Conservation (phyloP, 2,329 filamentous ascomycete species). For the Elsinoe arachidis region DNA sequence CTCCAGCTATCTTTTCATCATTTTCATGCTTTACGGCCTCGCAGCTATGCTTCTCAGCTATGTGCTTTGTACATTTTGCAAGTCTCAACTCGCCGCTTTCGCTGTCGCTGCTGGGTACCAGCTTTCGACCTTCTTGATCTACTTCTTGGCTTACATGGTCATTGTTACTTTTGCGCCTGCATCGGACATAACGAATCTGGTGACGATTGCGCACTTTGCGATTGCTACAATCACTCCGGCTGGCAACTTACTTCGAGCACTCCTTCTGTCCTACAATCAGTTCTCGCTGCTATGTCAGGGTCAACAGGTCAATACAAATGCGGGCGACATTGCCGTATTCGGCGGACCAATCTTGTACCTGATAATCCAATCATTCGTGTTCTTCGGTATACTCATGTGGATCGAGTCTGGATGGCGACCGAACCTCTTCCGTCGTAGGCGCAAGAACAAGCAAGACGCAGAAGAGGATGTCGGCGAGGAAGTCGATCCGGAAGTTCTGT, state of each 20-base stretch:
- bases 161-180: slow-evolving; percentile 63
- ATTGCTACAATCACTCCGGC: slow-evolving; percentile 68
- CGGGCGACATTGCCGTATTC: slow-evolving; percentile 63
- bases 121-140: slow-evolving; percentile 44
- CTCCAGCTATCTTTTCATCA: slow-evolving; percentile 70
- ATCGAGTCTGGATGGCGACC: slow-evolving; percentile 63
- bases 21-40: slow-evolving; percentile 73
- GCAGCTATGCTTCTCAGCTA: slow-evolving; percentile 70
- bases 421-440: slow-evolving; percentile 46
- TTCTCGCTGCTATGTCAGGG: slow-evolving; percentile 72
- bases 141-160: slow-evolving; percentile 36
- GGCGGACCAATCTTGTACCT: slow-evolving; percentile 81
- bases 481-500: slow-evolving; percentile 49
- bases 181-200: slow-evolving; percentile 55
- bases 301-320: slow-evolving; percentile 54
- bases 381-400: slow-evolving; percentile 69
- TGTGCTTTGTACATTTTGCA: slow-evolving; percentile 68
- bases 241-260: slow-evolving; percentile 61
- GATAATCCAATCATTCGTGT: slow-evolving; percentile 59
- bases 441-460: slow-evolving; percentile 32
- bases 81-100: slow-evolving; percentile 73
- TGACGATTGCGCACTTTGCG: slow-evolving; percentile 66
- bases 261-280: slow-evolving; percentile 72
- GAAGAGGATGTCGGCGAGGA: slow-evolving; percentile 33
- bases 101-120: slow-evolving; percentile 73